Percentiles rank a stretch among this genome's conserved stretches.
These are phyloP conservation scores for Yamadazyma dendronema DNA, from an alignment of 1,139 yeast genomes.

Conservation along the genomic window DNA sequence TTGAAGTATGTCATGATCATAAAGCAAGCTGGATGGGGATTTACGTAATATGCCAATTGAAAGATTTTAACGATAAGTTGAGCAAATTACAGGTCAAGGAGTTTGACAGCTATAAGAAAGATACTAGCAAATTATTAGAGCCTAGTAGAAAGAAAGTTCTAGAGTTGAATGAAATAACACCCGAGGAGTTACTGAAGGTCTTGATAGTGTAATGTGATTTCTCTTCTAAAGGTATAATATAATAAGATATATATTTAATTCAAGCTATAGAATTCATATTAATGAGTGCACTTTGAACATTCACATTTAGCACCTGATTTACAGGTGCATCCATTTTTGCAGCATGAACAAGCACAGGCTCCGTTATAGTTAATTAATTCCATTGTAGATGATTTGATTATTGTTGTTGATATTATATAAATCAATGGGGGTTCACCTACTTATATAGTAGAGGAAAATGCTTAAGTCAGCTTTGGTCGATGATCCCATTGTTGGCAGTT, in stretches of 20 bases:
- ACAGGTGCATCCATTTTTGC: slow-evolving; percentile 4
- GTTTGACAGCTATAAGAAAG: slow-evolving; percentile 22
- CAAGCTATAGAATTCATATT: background rate
- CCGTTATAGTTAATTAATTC: background rate
- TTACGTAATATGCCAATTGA: slow-evolving; percentile 31
- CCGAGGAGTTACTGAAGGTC: slow-evolving; percentile 5
- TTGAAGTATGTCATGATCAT: slow-evolving; percentile 72
- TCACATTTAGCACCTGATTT: slow-evolving; percentile 2
- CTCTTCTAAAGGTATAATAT: background rate
- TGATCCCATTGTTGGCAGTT: no score
- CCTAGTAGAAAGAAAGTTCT: slow-evolving; percentile 21
- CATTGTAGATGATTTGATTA: background rate
- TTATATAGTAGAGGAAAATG: no score
- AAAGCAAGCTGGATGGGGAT: slow-evolving; percentile 79
- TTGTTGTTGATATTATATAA: background rate
- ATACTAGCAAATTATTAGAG: slow-evolving; percentile 20
- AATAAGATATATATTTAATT: background rate
- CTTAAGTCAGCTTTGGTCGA: no score
- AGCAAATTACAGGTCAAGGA: slow-evolving; percentile 18
- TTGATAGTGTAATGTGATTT: no score
- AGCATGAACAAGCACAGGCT: slow-evolving; percentile 2
- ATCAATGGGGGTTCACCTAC: background rate
- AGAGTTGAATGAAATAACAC: slow-evolving; percentile 15
- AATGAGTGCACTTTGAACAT: slow-evolving; percentile 6
- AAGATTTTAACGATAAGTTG: slow-evolving; percentile 22